Evolutionary conservation across 345 rosid species (phyloP), one percentile per base, ranked within the genome.

Genomic region (Trapa bicornis): DNA sequence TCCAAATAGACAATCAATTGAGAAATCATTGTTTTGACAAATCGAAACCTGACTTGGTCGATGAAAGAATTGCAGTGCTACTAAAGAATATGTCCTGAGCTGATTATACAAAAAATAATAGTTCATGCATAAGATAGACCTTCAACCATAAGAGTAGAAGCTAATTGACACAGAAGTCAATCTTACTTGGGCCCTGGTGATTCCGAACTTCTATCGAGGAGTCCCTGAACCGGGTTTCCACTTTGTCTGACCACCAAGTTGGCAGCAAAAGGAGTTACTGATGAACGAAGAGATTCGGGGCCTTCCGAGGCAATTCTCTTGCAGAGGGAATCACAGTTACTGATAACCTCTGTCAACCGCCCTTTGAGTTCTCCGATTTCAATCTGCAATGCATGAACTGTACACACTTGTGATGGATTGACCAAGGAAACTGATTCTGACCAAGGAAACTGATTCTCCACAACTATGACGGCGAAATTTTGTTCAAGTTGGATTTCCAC

Each of bases 321-420:
- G 85, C 96, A 84, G 32, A 91, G 42, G 16, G 92, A 79, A 69
- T 91, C 85, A 43, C 91, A 89, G 63, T 91, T 94, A 75, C 83
- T 87, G 2, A 89, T 81, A 50, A 91, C 96, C 83, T 91, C 96
- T 0, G 88, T 94, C 75, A 94, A 75, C 73, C 91, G 80, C 57
- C 99, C 97, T 80, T 91, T 88, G 13, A 87, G 87, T 73, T 88
- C 97, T 45, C 97, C 96, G 37, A 94, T 84, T 78, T 91, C 97
- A 65, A 94, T 95, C 82, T 91, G 86, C 81, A 94, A 74, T 17
- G 82, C 45, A 79, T 89, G 96, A 82, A 87, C 99, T 91, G 75
- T 32, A 58, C 63, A 58, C 38, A 58, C 32, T 35, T 32, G 63
- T 58, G 63, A 32, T 32, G 63, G 63, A 33, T 16, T 6, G 63